A percentile compares a stretch with the other conserved stretches of the same genome.
Evolutionary conservation across 768 basidiomycete genomes (phyloP).

Genomic region (Pulveroboletus ravenelii): DNA sequence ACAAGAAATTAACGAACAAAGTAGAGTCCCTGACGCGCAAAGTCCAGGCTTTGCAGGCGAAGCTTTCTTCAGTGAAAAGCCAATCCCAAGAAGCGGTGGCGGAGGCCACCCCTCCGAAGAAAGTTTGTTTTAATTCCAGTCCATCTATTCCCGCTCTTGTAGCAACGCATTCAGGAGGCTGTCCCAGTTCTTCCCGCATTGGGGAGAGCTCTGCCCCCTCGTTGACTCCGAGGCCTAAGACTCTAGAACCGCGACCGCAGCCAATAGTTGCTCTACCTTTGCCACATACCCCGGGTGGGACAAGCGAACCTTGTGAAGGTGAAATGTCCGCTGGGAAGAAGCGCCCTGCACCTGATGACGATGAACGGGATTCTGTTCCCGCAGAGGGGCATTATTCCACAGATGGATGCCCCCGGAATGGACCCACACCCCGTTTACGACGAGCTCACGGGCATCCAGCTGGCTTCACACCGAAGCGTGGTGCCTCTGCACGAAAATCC

Average conservation of each 20-base stretch:
- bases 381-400: constrained; percentile 56
- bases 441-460: constrained; percentile 53
- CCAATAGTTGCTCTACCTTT: constrained; percentile 19
- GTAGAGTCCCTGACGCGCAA: constrained; percentile 71
- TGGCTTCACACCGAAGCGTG: constrained; percentile 71
- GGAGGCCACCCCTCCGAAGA: constrained; percentile 9
- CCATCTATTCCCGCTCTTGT: constrained; percentile 12
- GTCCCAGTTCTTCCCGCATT: constrained; percentile 7
- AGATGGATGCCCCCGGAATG: constrained; percentile 34
- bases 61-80: constrained; percentile 53
- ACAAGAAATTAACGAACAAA: constrained; percentile 68
- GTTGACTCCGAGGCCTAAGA: constrained; percentile 42
- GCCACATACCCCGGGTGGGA: constrained; percentile 47
- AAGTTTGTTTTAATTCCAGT: constrained; percentile 7
- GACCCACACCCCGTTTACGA: constrained; percentile 58
- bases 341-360: constrained; percentile 73
- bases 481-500: constrained; percentile 36
- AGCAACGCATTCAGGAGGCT: not conserved
- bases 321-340: constrained; percentile 56
- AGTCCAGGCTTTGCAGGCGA: constrained; percentile 65
- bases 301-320: constrained; percentile 26
- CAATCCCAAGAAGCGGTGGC: constrained; percentile 20
- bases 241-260: constrained; percentile 42
- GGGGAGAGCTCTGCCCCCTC: constrained; percentile 43
- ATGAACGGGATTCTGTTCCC: constrained; percentile 57